A percentile compares a stretch with the other conserved stretches of the same genome.
phyloP scores from a whole-genome alignment of 2,329 filamentous ascomycete genomes.

The Gyromitra esculenta region DNA sequence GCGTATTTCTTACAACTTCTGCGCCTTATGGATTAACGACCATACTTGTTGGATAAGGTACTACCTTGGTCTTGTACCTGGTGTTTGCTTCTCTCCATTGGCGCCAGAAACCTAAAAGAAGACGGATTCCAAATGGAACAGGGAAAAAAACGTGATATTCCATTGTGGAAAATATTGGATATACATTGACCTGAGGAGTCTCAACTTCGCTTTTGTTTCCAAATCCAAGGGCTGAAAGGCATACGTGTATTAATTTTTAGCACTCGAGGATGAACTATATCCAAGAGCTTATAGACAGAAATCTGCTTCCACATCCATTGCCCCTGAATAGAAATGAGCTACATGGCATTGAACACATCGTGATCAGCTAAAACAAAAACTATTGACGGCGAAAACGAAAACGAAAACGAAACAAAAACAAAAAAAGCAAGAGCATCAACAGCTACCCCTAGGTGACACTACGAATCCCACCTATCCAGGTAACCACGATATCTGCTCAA shows the following conservation, averaged over 20 bases:
- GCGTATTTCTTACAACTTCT: not conserved
- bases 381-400: not conserved
- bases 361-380: not conserved
- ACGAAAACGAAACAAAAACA: not conserved
- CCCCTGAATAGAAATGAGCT: not conserved
- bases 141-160: not conserved
- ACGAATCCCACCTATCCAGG: slow-evolving; percentile 19
- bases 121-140: slow-evolving; percentile 11
- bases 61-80: slow-evolving; percentile 15
- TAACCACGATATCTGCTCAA: not conserved
- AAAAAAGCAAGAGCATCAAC: not conserved
- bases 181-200: not conserved
- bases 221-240: not conserved
- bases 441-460: not conserved
- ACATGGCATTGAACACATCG: not conserved
- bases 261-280: not conserved
- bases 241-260: not conserved
- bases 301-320: not conserved
- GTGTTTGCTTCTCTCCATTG: slow-evolving; percentile 15
- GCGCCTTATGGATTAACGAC: slow-evolving; percentile 10
- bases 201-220: not conserved
- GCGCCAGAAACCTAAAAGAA: not conserved
- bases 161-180: not conserved
- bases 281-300: not conserved
- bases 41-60: slow-evolving; percentile 4